phyloP scores from a whole-genome alignment of 106 monocot species.

The Gastrodia elata region DNA sequence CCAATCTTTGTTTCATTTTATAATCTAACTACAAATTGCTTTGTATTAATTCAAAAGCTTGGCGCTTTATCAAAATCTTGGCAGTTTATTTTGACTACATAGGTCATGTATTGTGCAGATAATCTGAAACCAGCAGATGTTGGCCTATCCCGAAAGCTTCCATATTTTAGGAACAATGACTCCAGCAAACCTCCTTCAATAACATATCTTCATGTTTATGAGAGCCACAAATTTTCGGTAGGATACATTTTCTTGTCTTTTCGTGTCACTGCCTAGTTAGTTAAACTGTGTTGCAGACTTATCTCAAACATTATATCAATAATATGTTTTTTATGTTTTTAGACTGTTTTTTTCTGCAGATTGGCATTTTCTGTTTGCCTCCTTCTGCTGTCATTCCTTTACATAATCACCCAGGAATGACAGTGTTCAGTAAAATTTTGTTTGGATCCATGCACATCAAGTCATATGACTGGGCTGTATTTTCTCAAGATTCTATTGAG shows the following conservation, averaged over 20 bases:
- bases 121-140: slow-evolving; percentile 34
- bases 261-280: not conserved
- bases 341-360: slow-evolving; percentile 28
- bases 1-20: not conserved
- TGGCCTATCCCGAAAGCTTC: slow-evolving; percentile 22
- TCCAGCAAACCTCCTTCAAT: slow-evolving; percentile 10
- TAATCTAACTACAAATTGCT: not conserved
- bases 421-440: slow-evolving; percentile 87
- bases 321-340: too few species aligned
- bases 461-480: slow-evolving; percentile 72
- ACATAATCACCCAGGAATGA: slow-evolving; percentile 95
- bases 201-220: slow-evolving; percentile 36
- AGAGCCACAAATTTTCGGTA: slow-evolving; percentile 37
- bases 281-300: not conserved
- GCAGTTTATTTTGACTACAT: not conserved
- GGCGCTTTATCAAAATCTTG: not conserved
- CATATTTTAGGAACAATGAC: slow-evolving; percentile 15
- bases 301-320: too few species aligned
- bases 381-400: slow-evolving; percentile 61
- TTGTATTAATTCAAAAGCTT: not conserved
- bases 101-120: slow-evolving; percentile 22
- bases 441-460: slow-evolving; percentile 86
- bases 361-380: slow-evolving; percentile 73
- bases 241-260: not conserved
- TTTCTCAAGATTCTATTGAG: slow-evolving; percentile 5